Evolutionary conservation across 2,329 filamentous ascomycete species (phyloP).

Genomic region (Epichloe elymi): DNA sequence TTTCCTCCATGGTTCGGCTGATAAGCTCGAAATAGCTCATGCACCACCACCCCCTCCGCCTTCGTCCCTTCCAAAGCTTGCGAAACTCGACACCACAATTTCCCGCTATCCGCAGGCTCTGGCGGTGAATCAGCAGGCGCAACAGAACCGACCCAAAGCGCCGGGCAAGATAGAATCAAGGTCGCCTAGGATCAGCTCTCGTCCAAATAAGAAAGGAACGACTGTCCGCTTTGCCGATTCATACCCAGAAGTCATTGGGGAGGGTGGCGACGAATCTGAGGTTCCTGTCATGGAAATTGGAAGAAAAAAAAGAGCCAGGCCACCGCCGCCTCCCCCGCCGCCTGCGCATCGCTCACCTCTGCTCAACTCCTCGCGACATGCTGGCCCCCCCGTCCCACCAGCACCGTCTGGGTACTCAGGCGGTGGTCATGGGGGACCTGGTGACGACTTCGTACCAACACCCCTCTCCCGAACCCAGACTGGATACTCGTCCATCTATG

Average conservation of each 20-base stretch:
- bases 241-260: conserved; percentile 71
- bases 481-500: conserved; percentile 29
- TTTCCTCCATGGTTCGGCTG: conserved; percentile 43
- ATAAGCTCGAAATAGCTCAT: conserved; percentile 41
- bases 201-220: conserved; percentile 50
- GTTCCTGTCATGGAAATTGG: conserved; percentile 60
- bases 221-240: conserved; percentile 61
- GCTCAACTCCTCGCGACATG: background rate
- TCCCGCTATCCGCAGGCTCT: conserved; percentile 42
- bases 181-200: conserved; percentile 31
- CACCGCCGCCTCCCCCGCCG: conserved; percentile 16
- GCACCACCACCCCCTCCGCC: conserved; percentile 30
- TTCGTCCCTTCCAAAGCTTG: conserved; percentile 34
- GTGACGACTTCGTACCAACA: conserved; percentile 38
- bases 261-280: conserved; percentile 79
- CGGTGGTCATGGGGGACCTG: conserved; percentile 2
- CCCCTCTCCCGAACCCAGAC: conserved; percentile 46
- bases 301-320: conserved; percentile 33
- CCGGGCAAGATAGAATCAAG: conserved; percentile 26
- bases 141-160: conserved; percentile 30
- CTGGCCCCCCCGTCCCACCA: conserved; percentile 3
- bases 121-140: conserved; percentile 29
- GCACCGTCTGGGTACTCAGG: conserved; percentile 1
- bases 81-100: conserved; percentile 42
- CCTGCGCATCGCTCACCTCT: conserved; percentile 2